Percentiles rank a stretch among this genome's conserved stretches.
These are phyloP conservation scores for Glycine soja DNA, from an alignment of 306 rosid genomes.

Conservation along the genomic window DNA sequence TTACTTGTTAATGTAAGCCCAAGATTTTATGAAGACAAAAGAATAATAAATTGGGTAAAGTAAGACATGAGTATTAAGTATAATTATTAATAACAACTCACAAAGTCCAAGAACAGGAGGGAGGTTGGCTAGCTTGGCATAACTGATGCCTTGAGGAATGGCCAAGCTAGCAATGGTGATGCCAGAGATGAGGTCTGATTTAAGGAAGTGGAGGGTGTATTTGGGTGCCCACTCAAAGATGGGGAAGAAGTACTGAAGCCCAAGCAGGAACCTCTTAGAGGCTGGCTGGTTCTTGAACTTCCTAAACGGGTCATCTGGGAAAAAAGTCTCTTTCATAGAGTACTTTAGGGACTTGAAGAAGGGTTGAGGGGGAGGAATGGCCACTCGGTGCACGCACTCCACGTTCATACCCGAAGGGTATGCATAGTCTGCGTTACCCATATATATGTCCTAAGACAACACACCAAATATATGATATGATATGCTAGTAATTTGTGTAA, in stretches of 20 bases:
- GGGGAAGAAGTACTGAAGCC: conserved; percentile 74
- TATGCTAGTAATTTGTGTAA: too few species aligned
- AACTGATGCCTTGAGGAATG: conserved; percentile 96
- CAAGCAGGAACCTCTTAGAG: conserved; percentile 56
- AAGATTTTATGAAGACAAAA: too few species aligned
- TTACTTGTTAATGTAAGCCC: too few species aligned
- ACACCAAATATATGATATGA: too few species aligned
- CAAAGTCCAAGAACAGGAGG: conserved; percentile 96
- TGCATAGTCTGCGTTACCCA: conserved; percentile 66
- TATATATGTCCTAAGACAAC: too few species aligned
- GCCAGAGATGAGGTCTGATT: conserved; percentile 81
- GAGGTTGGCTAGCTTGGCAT: conserved; percentile 89
- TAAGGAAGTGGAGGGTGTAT: conserved; percentile 62
- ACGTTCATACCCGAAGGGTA: conserved; percentile 45
- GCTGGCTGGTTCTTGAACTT: conserved; percentile 82
- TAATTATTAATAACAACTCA: conserved; percentile 39
- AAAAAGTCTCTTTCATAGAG: conserved; percentile 78
- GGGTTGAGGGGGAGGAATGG: conserved; percentile 77
- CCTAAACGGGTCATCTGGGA: conserved; percentile 88
- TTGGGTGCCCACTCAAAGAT: conserved; percentile 78
- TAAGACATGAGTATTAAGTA: too few species aligned
- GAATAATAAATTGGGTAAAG: too few species aligned
- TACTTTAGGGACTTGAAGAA: conserved; percentile 60
- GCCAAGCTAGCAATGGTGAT: conserved; percentile 97
- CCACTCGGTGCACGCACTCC: conserved; percentile 55